Base-by-base conservation (phyloP, 768 basidiomycete genomes). In the Rhizopogon salebrosus region DNA sequence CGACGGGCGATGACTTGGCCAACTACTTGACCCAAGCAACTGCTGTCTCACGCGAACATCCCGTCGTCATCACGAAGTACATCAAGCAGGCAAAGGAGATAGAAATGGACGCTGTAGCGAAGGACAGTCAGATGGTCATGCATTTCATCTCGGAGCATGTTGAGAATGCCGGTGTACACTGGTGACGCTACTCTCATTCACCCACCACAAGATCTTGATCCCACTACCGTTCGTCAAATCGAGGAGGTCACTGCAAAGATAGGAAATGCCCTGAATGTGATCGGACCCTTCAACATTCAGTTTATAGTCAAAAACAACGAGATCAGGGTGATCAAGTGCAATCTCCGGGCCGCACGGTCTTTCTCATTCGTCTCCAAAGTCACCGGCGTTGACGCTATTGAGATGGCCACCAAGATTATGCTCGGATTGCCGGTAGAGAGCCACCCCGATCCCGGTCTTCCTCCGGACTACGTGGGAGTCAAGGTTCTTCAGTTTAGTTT, bases 401-500 rank as follows among this genome's bases (percentile, higher is more conserved):
- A 98, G 75, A 85, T 98, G 83, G 97, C 95, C 34, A 99, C 95
- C 38, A 98, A 97, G 70, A 95, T 97, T 58, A 98, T 99, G 95
- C 78, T 99, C 23, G 92, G 83, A 53, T 68, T 95, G 48, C 89
- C 91, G 5, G 86, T 95, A 34, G 89, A 90, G 55, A 73, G 94
- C 6, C 98, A 98, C 69, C 97, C 95, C 16, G 91, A 93, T 46
- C 68, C 84, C 54, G 88, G 87, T 50, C 78, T 98, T 57, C 93
- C 97, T 3, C 64, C 81, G 35, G 92, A 98, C 66, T 99, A 98
- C 66, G 97, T 99, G 54, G 97, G 95, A 52, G 88, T 99, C 72
- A 99, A 99, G 76, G 95, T 97, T 3, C 94, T 97, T n/a, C 97
- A 99, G 69, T 99, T 98, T 83, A 94, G 91, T 62, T 99, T 98